Evolutionary conservation across 805 yeast genomes (phyloP), one percentile per base, ranked within the genome.

Genomic region (Saccharomycopsis sp.): DNA sequence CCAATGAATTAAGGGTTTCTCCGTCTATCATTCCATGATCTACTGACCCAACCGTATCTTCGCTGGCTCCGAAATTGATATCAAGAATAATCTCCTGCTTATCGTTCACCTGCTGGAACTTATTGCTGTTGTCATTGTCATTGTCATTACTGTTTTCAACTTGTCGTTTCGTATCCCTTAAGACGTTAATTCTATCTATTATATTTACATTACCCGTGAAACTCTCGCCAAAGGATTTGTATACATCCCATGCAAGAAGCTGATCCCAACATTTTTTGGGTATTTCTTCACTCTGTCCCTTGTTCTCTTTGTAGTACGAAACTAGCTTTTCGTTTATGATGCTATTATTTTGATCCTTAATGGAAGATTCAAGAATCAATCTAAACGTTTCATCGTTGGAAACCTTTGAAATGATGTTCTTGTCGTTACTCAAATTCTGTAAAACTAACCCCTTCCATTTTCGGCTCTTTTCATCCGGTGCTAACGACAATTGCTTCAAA

Each of bases 231-330:
- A 50, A 51, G 3, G 60, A 58, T 51, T 54, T 58, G 54, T 22
- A 58, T 3, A 54, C 57, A 25, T 58, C 22, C 60, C 60, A 58
- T 24, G 60, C 54, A 42, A 58, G 54, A 14, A 58, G n/a, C 52
- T 23, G 24, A 54, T 58, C 57, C 57, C 55, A 58, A 19, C 47
- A n/a, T 2, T 41, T n/a, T 25, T 58, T 58, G 3, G 57, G 34
- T 23, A 49, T 54, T 24, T 54, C 34, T 8, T 52, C 24, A 15
- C 25, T 25, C 2, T 35, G 5, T n/a, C 41, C 38, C 9, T 17
- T 15, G 19, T n/a, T 19, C 19, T 44, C 20, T 35, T 22, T 53
- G n/a, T 24, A 53, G 12, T 35, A 19, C 3, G 14, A 15, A 14
- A 56, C 35, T 15, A 56, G 7, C 22, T 51, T 25, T 14, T 56